Percentiles rank a stretch among this genome's conserved stretches.
phyloP scores from a whole-genome alignment of 179 eudicot genomes.

The Spergularia azorica region DNA sequence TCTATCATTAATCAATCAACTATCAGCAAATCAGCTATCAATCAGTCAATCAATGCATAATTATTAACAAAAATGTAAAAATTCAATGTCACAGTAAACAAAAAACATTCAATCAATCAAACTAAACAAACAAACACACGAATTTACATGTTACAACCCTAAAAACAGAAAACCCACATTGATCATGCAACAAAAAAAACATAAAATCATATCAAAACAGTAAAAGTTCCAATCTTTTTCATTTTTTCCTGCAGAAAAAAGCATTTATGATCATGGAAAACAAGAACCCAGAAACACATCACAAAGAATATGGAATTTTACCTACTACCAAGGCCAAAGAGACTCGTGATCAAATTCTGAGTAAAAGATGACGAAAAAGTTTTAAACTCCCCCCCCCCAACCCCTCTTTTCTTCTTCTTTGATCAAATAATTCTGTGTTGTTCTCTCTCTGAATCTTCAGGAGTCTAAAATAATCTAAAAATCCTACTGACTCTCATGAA shows the following conservation, averaged over 20 bases:
- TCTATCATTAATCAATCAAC: too few relatives aligned
- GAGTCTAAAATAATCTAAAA: too few relatives aligned
- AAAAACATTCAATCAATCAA: conserved; percentile 4
- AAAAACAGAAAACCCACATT: neutral
- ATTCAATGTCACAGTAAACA: neutral
- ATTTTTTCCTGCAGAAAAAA: neutral
- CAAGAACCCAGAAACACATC: neutral
- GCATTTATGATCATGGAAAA: neutral
- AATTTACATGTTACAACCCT: neutral
- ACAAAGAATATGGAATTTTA: conserved; percentile 1
- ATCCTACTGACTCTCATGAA: too few relatives aligned
- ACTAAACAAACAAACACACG: neutral
- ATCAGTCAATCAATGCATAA: neutral
- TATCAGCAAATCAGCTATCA: neutral
- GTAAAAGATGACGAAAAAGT: neutral
- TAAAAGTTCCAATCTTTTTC: neutral
- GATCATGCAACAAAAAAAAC: conserved; percentile 10
- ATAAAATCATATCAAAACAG: conserved; percentile 6
- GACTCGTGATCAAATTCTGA: conserved; percentile 41
- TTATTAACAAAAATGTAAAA: neutral
- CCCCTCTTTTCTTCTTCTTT: neutral
- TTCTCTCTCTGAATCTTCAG: neutral
- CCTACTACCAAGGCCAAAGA: conserved; percentile 71
- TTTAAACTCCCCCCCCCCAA: neutral
- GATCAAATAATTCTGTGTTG: neutral